Evolutionary conservation across 2,329 filamentous ascomycete genomes (phyloP).

Genomic region (Ceratocystis cubensis): DNA sequence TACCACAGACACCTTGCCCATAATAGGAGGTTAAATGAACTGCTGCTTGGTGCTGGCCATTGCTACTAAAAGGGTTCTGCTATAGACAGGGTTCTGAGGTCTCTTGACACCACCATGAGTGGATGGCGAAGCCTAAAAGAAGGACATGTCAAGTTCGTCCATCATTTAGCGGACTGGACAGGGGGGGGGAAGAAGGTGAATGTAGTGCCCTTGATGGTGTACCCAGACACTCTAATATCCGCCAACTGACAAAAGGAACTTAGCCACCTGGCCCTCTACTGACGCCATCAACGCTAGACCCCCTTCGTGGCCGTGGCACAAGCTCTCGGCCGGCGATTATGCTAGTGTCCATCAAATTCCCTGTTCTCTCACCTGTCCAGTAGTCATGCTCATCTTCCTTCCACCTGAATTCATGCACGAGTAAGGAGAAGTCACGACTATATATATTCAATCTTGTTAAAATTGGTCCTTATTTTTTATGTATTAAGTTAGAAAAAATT

Average conservation of each 20-base stretch:
- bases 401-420: conserved; percentile 3
- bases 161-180: not conserved
- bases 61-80: not conserved
- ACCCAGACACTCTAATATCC: not conserved
- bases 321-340: not conserved
- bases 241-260: not conserved
- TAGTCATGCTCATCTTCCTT: conserved; percentile 8
- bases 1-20: conserved; percentile 1
- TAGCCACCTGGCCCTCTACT: not conserved
- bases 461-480: too few relatives aligned
- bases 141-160: not conserved
- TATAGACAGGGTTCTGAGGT: conserved; percentile 2
- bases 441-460: not conserved
- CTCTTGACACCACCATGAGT: not conserved
- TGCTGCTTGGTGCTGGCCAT: not conserved
- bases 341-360: not conserved
- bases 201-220: not conserved
- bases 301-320: conserved; percentile 2
- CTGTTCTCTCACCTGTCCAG: not conserved
- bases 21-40: not conserved
- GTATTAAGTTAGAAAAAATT: too few relatives aligned
- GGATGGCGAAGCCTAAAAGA: conserved; percentile 3
- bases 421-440: not conserved
- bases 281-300: not conserved
- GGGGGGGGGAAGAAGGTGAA: not conserved